Conservation (phyloP, 208 protist genomes). For the Leishmania amazonensis region DNA sequence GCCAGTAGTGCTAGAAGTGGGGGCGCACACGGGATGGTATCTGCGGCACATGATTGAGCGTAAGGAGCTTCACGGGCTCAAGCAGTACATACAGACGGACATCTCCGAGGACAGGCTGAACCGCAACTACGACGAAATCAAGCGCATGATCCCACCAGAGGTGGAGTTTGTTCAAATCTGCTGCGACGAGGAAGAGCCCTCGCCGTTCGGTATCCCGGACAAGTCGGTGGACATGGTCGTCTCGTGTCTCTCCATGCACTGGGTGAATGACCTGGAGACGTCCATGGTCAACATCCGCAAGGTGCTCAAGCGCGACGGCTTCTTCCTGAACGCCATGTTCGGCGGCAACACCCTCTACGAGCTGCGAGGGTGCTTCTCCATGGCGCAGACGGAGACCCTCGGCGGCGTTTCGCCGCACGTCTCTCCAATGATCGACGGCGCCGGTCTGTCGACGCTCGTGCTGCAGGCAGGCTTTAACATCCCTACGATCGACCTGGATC, state of each 20-base stretch:
- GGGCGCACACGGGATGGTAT: conserved; percentile 87
- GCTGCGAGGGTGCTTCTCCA: conserved; percentile 83
- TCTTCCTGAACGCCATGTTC: conserved; percentile 86
- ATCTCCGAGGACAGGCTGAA: conserved; percentile 85
- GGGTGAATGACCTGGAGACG: conserved; percentile 91
- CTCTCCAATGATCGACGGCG: conserved; percentile 89
- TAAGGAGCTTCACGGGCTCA: conserved; percentile 77
- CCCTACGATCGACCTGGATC: conserved; percentile 92
- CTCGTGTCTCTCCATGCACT: conserved; percentile 90
- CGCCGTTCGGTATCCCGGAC: conserved; percentile 79
- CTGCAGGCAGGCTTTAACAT: conserved; percentile 87
- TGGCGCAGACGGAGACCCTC: conserved; percentile 86
- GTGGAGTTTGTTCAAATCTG: conserved; percentile 90
- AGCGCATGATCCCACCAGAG: conserved; percentile 73
- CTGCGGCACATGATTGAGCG: conserved; percentile 89
- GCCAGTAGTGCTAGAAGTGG: conserved; percentile 82
- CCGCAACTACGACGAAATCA: conserved; percentile 86
- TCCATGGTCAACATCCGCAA: conserved; percentile 78
- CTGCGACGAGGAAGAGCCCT: conserved; percentile 81
- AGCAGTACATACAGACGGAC: conserved; percentile 94
- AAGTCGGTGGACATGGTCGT: conserved; percentile 91
- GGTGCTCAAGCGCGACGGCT: conserved; percentile 88
- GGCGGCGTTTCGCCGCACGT: conserved; percentile 90
- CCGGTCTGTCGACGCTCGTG: conserved; percentile 85
- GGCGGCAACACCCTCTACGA: conserved; percentile 93